Evolutionary conservation across 306 rosid genomes (phyloP).

Genomic region (Elaeagnus macrophylla): DNA sequence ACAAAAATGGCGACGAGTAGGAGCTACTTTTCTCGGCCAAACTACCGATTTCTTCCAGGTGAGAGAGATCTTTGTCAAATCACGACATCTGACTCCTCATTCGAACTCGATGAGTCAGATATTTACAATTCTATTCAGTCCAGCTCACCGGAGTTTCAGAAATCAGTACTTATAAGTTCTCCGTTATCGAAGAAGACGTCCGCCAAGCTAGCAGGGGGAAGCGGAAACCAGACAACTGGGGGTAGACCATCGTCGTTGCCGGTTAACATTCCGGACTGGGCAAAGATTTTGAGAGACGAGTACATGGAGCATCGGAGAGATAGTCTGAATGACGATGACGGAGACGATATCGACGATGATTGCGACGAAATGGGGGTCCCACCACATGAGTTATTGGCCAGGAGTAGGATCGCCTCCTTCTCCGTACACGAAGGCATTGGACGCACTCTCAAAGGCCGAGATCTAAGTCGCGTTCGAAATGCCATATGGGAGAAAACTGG

Average conservation of each 20-base stretch:
- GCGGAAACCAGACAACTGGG: constrained; percentile 20
- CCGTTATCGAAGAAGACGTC: constrained; percentile 26
- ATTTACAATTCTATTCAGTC: constrained; percentile 43
- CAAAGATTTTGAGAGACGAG: constrained; percentile 67
- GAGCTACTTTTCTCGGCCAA: constrained; percentile 31
- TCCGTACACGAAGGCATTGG: constrained; percentile 90
- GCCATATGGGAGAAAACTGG: constrained; percentile 88
- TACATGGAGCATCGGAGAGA: constrained; percentile 37
- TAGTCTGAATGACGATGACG: constrained; percentile 13
- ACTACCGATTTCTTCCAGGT: constrained; percentile 44
- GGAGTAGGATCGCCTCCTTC: constrained; percentile 67
- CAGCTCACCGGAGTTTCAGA: constrained; percentile 55
- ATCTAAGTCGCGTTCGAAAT: constrained; percentile 78
- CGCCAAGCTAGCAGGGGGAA: constrained; percentile 14
- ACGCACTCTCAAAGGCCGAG: constrained; percentile 82
- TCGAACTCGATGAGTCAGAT: constrained; percentile 75
- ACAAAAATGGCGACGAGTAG: constrained; percentile 51
- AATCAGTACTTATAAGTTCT: constrained; percentile 15
- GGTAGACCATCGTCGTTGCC: constrained; percentile 46
- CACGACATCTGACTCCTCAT: constrained; percentile 34
- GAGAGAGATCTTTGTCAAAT: constrained; percentile 23
- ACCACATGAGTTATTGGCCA: constrained; percentile 81
- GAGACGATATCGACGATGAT: constrained; percentile 18
- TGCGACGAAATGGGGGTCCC: constrained; percentile 36
- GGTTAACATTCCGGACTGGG: constrained; percentile 81